phyloP scores from a whole-genome alignment of 169 alveolate species.

The Eimeria nieschulzi region DNA sequence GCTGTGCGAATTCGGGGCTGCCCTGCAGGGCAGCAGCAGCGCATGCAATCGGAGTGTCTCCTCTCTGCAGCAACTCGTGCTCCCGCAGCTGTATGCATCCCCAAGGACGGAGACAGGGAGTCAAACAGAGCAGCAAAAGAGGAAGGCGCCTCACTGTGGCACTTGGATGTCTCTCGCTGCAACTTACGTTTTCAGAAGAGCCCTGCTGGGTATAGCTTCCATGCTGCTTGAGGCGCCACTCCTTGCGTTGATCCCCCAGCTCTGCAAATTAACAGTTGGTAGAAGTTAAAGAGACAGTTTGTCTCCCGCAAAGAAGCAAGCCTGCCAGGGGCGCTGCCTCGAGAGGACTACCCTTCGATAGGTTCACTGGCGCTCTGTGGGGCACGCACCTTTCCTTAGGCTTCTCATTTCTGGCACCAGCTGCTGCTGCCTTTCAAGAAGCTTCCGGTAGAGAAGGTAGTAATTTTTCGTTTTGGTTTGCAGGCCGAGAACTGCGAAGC shows the following conservation, averaged over 20 bases:
- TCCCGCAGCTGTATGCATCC: too few relatives aligned
- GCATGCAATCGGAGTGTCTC: neutral
- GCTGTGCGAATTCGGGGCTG: neutral
- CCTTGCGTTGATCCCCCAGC: too few relatives aligned
- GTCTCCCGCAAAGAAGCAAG: neutral
- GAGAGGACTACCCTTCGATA: neutral
- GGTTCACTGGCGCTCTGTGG: neutral
- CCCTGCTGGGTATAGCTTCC: too few relatives aligned
- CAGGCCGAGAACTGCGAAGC: neutral
- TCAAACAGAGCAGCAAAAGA: too few relatives aligned
- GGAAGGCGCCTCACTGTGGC: too few relatives aligned
- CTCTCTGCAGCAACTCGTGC: neutral
- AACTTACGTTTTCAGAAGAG: too few relatives aligned
- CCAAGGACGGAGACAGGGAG: too few relatives aligned
- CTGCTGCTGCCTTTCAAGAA: neutral
- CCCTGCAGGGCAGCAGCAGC: neutral
- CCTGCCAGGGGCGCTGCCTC: neutral
- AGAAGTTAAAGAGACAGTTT: neutral
- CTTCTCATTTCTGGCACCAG: neutral
- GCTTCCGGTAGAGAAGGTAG: slow-evolving; percentile 9
- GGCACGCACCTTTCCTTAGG: neutral
- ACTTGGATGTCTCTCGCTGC: too few relatives aligned
- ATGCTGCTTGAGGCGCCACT: too few relatives aligned
- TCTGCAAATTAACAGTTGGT: too few relatives aligned
- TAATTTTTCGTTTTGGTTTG: slow-evolving; percentile 32